Evolutionary conservation across 768 basidiomycete species (phyloP).

Genomic region (Xanthoconium purpureum): DNA sequence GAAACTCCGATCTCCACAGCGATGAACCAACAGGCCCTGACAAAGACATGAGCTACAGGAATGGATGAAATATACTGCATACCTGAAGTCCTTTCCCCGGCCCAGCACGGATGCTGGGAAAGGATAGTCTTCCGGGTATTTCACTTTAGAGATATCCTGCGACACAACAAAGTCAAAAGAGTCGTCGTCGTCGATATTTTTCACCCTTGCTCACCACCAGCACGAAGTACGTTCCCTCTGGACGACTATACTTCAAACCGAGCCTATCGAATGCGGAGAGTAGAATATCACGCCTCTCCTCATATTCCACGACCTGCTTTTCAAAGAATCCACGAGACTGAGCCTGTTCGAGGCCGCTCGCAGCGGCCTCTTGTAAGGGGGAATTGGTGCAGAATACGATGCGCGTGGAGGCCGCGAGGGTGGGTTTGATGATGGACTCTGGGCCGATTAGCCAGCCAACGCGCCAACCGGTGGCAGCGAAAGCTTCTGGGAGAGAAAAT

Average conservation of each 20-base stretch:
- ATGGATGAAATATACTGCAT: slow-evolving; percentile 15
- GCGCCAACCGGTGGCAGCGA: slow-evolving; percentile 97
- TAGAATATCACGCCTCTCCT: slow-evolving; percentile 74
- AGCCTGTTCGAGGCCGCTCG: slow-evolving; percentile 83
- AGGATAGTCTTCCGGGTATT: slow-evolving; percentile 81
- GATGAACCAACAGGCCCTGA: slow-evolving; percentile 92
- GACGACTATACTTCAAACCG: slow-evolving; percentile 81
- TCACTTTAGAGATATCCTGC: slow-evolving; percentile 72
- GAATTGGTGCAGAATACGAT: slow-evolving; percentile 96
- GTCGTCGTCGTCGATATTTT: not conserved
- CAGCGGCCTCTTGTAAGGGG: slow-evolving; percentile 91
- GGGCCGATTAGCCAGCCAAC: slow-evolving; percentile 96
- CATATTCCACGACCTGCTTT: slow-evolving; percentile 72
- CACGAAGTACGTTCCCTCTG: slow-evolving; percentile 90
- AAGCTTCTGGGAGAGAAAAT: slow-evolving; percentile 61
- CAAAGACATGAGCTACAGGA: slow-evolving; percentile 10
- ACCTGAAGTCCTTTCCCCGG: slow-evolving; percentile 87
- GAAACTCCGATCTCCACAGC: slow-evolving; percentile 88
- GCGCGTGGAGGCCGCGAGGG: slow-evolving; percentile 86
- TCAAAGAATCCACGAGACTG: slow-evolving; percentile 71
- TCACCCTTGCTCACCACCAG: slow-evolving; percentile 57
- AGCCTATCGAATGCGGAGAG: slow-evolving; percentile 75
- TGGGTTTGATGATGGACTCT: slow-evolving; percentile 73
- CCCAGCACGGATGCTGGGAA: slow-evolving; percentile 75
- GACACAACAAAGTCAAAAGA: slow-evolving; percentile 7